These are phyloP conservation scores for Zoysia pacifica DNA, from an alignment of 176 grass and related monocot genomes.

Conservation along the genomic window DNA sequence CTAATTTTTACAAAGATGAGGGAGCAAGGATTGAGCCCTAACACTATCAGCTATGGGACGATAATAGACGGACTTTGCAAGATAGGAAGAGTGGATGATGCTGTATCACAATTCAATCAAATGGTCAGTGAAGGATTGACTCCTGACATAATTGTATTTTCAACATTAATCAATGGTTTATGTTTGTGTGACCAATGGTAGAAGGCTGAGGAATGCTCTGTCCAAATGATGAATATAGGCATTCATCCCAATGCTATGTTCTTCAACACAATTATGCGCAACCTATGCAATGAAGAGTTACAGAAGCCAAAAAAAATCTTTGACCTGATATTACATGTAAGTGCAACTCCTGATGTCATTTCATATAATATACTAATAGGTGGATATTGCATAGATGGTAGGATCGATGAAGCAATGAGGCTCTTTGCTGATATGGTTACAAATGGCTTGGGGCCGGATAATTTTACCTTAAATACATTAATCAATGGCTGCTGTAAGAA, in stretches of 20 bases:
- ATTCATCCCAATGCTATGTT: slow-evolving; percentile 10
- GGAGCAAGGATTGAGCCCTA: not conserved
- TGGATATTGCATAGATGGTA: not conserved
- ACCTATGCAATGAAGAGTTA: slow-evolving; percentile 7
- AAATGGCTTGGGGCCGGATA: not conserved
- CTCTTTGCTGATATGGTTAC: not conserved
- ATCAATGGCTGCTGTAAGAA: not conserved
- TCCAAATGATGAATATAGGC: slow-evolving; percentile 28
- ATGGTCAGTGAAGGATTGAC: not conserved
- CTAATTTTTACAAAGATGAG: slow-evolving; percentile 4
- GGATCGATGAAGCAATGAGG: not conserved
- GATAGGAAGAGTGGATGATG: slow-evolving; percentile 25
- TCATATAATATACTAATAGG: slow-evolving; percentile 17
- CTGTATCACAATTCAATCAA: not conserved
- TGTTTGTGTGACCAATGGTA: slow-evolving; percentile 16
- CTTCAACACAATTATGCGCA: not conserved
- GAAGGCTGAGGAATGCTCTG: slow-evolving; percentile 20
- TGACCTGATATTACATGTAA: slow-evolving; percentile 12
- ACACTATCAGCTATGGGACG: not conserved
- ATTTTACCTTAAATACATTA: not conserved
- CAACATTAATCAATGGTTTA: not conserved
- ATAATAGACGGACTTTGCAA: slow-evolving; percentile 23
- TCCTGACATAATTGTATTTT: not conserved
- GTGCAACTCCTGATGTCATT: slow-evolving; percentile 14
- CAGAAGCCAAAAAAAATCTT: not conserved